Percentiles rank a stretch among this genome's conserved stretches.
phyloP scores from a whole-genome alignment of 192 early-diverging fungal species.

The Cladochytrium replicatum region DNA sequence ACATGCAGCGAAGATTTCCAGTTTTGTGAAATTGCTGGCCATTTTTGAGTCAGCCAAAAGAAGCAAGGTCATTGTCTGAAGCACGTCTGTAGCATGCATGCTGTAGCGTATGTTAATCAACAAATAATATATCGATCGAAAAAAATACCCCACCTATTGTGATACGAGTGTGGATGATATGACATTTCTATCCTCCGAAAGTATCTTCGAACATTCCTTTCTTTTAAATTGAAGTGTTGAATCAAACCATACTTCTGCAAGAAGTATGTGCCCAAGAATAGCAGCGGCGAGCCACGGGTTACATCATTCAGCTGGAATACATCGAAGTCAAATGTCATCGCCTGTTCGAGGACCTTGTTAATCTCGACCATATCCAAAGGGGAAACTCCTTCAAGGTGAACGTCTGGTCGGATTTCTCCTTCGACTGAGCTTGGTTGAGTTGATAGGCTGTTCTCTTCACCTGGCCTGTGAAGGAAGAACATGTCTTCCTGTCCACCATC shows the following conservation, averaged over 20 bases:
- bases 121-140: too few species aligned
- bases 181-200: slow-evolving; percentile 34
- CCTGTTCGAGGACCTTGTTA: slow-evolving; percentile 21
- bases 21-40: slow-evolving; percentile 34
- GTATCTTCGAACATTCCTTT: slow-evolving; percentile 21
- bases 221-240: slow-evolving; percentile 32
- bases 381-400: too few species aligned
- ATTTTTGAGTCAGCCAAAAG: slow-evolving; percentile 33
- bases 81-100: slow-evolving; percentile 48
- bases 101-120: slow-evolving; percentile 4
- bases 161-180: slow-evolving; percentile 39
- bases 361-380: slow-evolving; percentile 33
- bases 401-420: too few species aligned
- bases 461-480: too few species aligned
- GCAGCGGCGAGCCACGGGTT: slow-evolving; percentile 38
- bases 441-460: too few species aligned
- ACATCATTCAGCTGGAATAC: slow-evolving; percentile 36
- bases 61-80: slow-evolving; percentile 43
- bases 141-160: slow-evolving; percentile 48
- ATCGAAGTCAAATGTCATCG: slow-evolving; percentile 37
- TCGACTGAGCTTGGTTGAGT: too few species aligned
- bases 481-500: too few species aligned
- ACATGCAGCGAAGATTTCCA: slow-evolving; percentile 39
- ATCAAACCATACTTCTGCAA: slow-evolving; percentile 36
- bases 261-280: slow-evolving; percentile 34